Evolutionary conservation across 2,329 filamentous ascomycete species (phyloP).

Genomic region (Corynespora cassiicola): DNA sequence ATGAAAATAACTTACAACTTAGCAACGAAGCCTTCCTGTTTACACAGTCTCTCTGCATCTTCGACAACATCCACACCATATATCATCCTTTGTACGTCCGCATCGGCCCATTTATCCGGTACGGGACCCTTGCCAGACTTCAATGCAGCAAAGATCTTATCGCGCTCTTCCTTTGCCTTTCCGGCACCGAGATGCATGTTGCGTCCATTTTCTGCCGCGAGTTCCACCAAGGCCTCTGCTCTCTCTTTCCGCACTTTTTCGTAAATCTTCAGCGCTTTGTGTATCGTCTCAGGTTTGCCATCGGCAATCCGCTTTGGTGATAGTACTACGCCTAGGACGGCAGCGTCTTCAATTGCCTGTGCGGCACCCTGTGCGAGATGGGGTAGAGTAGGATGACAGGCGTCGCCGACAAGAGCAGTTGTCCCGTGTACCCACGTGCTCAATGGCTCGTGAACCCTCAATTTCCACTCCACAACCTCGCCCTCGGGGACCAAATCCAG

Average conservation of each 20-base stretch:
- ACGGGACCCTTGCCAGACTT: slow-evolving; percentile 52
- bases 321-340: slow-evolving; percentile 61
- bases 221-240: slow-evolving; percentile 62
- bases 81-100: slow-evolving; percentile 57
- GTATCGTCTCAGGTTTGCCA: slow-evolving; percentile 51
- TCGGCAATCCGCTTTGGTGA: slow-evolving; percentile 54
- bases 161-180: slow-evolving; percentile 64
- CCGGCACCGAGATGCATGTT: slow-evolving; percentile 64
- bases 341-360: slow-evolving; percentile 70
- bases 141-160: slow-evolving; percentile 60
- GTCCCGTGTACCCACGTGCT: slow-evolving; percentile 65
- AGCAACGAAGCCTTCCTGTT: slow-evolving; percentile 33
- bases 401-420: slow-evolving; percentile 64
- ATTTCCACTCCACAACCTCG: slow-evolving; percentile 72
- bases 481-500: slow-evolving; percentile 67
- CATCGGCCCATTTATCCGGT: slow-evolving; percentile 61
- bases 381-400: slow-evolving; percentile 68
- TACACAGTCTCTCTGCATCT: slow-evolving; percentile 53
- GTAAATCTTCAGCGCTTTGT: slow-evolving; percentile 62
- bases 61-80: slow-evolving; percentile 55
- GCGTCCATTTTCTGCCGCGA: slow-evolving; percentile 62
- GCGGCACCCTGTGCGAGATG: slow-evolving; percentile 70
- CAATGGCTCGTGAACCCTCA: slow-evolving; percentile 67
- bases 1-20: slow-evolving; percentile 24
- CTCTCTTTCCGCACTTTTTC: slow-evolving; percentile 63